Percentiles rank a stretch among this genome's conserved stretches.
Evolutionary conservation across 2,329 filamentous ascomycete species (phyloP).

Genomic region (Paraphaeosphaeria minitans): DNA sequence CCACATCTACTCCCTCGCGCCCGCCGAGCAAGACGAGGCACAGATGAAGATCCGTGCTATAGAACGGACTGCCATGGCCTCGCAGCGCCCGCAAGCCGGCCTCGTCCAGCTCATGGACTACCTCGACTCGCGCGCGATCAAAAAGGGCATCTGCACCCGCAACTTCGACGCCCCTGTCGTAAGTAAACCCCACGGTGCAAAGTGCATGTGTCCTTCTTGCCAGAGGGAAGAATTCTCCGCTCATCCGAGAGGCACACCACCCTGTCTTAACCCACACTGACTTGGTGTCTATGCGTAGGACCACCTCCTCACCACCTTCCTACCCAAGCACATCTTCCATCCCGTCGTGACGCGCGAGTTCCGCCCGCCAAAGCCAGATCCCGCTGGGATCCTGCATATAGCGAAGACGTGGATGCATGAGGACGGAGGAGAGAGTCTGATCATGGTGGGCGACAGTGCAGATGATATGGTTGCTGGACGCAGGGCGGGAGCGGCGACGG

Average conservation of each 20-base stretch:
- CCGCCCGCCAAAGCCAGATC: conserved; percentile 81
- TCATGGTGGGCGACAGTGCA: conserved; percentile 68
- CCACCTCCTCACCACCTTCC: conserved; percentile 76
- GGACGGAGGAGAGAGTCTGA: conserved; percentile 52
- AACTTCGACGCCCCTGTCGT: conserved; percentile 85
- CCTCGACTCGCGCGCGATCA: conserved; percentile 69
- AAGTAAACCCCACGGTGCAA: too few species aligned
- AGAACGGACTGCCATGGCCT: conserved; percentile 78
- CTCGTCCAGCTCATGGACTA: conserved; percentile 80
- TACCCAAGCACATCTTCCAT: conserved; percentile 66
- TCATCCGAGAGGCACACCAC: too few species aligned
- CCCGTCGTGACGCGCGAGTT: conserved; percentile 88
- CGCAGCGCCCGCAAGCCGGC: conserved; percentile 82
- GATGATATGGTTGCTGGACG: conserved; percentile 93
- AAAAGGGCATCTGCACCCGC: conserved; percentile 87
- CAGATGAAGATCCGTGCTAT: conserved; percentile 77
- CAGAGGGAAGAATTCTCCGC: too few species aligned
- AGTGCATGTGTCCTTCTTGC: too few species aligned
- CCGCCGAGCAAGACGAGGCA: conserved; percentile 64
- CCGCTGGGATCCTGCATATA: conserved; percentile 86
- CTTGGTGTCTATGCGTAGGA: too few species aligned
- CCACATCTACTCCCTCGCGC: conserved; percentile 78
- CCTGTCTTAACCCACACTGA: too few species aligned
- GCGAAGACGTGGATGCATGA: conserved; percentile 70
- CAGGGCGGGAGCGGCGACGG: conserved; percentile 83